Evolutionary conservation across 305 asterid species (phyloP).

Genomic region (Rubia balearica): DNA sequence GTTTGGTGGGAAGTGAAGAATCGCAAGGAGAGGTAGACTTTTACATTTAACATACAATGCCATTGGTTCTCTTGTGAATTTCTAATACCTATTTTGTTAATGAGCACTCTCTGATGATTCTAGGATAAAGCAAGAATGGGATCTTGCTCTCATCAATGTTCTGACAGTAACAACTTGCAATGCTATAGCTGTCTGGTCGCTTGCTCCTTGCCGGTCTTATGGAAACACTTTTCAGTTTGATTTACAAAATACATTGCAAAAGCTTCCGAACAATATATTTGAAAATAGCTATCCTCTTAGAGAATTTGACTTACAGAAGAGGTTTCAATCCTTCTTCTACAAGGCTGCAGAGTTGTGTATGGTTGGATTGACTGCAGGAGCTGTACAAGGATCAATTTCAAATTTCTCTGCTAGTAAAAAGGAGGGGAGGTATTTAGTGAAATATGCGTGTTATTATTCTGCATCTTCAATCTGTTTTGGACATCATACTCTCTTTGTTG

Average conservation of each 20-base stretch:
- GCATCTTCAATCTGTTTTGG: neutral
- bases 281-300: constrained; percentile 85
- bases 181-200: constrained; percentile 86
- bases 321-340: constrained; percentile 77
- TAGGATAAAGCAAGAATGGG: constrained; percentile 98
- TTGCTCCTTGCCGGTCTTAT: constrained; percentile 98
- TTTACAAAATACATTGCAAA: constrained; percentile 92
- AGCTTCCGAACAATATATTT: constrained; percentile 93
- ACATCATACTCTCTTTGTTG: neutral
- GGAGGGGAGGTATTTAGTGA: constrained; percentile 68
- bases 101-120: constrained; percentile 18
- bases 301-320: constrained; percentile 87
- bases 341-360: constrained; percentile 89
- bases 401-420: constrained; percentile 72
- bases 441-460: neutral
- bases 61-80: neutral
- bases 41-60: constrained; percentile 2
- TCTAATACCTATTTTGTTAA: constrained; percentile 15
- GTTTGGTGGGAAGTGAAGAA: constrained; percentile 88
- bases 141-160: constrained; percentile 92
- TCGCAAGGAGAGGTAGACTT: constrained; percentile 80
- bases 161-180: constrained; percentile 91
- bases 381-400: constrained; percentile 85
- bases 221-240: constrained; percentile 93
- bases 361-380: constrained; percentile 93